Percentiles rank a stretch among this genome's conserved stretches.
Conservation (phyloP, 768 basidiomycete genomes). For the Thelephora ganbajun region DNA sequence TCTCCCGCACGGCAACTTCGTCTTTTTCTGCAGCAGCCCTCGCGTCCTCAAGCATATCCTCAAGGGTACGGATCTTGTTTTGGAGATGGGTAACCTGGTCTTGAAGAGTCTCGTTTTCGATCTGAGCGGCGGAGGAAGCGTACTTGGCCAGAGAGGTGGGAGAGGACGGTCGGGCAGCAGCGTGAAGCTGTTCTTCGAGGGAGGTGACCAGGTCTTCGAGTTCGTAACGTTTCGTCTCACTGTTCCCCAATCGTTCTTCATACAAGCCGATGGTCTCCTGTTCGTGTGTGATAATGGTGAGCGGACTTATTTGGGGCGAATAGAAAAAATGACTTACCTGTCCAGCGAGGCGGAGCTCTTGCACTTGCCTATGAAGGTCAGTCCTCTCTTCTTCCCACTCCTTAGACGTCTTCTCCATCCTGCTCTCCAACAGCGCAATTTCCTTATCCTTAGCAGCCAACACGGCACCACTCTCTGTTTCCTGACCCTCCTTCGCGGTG, state of each 20-base stretch:
- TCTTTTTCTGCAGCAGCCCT: slow-evolving; percentile 61
- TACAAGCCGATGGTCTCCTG: slow-evolving; percentile 93
- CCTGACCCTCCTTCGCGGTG: slow-evolving; percentile 33
- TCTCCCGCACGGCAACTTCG: slow-evolving; percentile 44
- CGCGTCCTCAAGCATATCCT: slow-evolving; percentile 77
- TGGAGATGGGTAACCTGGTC: slow-evolving; percentile 87
- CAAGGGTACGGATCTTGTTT: slow-evolving; percentile 56
- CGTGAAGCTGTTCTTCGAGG: slow-evolving; percentile 38
- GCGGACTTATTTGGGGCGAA: not conserved
- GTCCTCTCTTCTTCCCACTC: slow-evolving; percentile 44
- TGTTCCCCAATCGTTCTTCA: slow-evolving; percentile 69
- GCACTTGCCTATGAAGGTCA: slow-evolving; percentile 61
- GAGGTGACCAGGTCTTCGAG: slow-evolving; percentile 49
- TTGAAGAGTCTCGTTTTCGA: slow-evolving; percentile 86
- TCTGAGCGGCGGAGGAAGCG: slow-evolving; percentile 64
- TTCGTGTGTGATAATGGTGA: not conserved
- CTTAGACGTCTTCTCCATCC: slow-evolving; percentile 27
- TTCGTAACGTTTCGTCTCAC: slow-evolving; percentile 65
- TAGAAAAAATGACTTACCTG: slow-evolving; percentile 37
- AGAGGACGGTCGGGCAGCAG: slow-evolving; percentile 19
- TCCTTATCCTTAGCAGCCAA: slow-evolving; percentile 48
- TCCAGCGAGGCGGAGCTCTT: slow-evolving; percentile 78
- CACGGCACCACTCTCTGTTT: slow-evolving; percentile 33
- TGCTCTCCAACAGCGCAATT: slow-evolving; percentile 37
- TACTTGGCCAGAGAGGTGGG: slow-evolving; percentile 22